Percentiles rank a stretch among this genome's conserved stretches.
Evolutionary conservation across 495 filamentous ascomycete genomes (phyloP).

Genomic region (Aspergillus ellipticus): DNA sequence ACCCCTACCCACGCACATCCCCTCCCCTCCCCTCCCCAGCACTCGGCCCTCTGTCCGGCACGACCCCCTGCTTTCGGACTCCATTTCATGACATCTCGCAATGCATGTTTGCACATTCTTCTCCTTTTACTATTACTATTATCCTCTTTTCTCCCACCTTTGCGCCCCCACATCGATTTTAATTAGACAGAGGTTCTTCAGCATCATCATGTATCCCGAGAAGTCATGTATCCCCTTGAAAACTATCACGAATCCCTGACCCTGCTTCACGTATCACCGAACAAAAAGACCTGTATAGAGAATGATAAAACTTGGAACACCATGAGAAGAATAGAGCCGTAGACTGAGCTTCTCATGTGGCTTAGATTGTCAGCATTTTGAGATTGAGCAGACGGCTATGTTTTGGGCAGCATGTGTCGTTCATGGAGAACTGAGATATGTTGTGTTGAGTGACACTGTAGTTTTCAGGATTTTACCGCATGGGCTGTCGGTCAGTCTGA

Average conservation of each 20-base stretch:
- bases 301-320: conserved; percentile 18
- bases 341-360: not conserved
- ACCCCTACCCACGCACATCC: not conserved
- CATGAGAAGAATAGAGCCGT: too few relatives aligned
- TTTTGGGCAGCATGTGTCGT: too few relatives aligned
- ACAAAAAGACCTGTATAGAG: conserved; percentile 31
- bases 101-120: conserved; percentile 17
- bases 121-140: conserved; percentile 20
- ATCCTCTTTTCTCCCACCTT: conserved; percentile 18
- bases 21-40: not conserved
- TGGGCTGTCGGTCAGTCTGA: too few relatives aligned
- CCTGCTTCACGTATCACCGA: conserved; percentile 27
- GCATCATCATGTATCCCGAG: conserved; percentile 49
- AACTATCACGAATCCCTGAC: conserved; percentile 33
- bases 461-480: too few relatives aligned
- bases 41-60: conserved; percentile 2
- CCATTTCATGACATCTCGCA: conserved; percentile 13
- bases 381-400: too few relatives aligned
- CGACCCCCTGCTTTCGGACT: conserved; percentile 16
- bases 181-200: conserved; percentile 46
- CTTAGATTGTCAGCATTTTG: too few relatives aligned
- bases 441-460: too few relatives aligned
- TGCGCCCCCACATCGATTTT: conserved; percentile 29
- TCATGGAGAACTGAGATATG: too few relatives aligned
- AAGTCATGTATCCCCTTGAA: conserved; percentile 45